phyloP scores from a whole-genome alignment of 2,329 filamentous ascomycete genomes.

The Clonostachys rosea region DNA sequence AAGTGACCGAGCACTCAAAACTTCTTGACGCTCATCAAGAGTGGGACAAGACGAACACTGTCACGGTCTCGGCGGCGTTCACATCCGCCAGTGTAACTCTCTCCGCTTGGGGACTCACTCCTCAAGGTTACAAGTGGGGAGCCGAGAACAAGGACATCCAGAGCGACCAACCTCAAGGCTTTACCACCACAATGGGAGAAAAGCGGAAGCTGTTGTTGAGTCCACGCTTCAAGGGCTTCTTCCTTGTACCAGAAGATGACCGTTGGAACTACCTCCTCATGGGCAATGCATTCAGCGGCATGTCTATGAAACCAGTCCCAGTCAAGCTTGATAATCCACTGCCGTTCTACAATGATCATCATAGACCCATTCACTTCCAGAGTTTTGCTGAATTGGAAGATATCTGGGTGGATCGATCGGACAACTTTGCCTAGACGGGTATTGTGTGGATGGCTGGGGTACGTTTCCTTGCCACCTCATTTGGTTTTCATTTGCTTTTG shows the following conservation, averaged over 20 bases:
- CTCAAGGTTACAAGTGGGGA: slow-evolving; percentile 93
- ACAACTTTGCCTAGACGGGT: slow-evolving; percentile 76
- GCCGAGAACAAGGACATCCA: slow-evolving; percentile 90
- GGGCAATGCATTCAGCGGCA: slow-evolving; percentile 78
- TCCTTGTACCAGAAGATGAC: slow-evolving; percentile 85
- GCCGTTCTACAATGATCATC: slow-evolving; percentile 87
- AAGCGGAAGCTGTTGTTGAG: slow-evolving; percentile 92
- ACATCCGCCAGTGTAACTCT: slow-evolving; percentile 95
- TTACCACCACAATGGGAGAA: slow-evolving; percentile 86
- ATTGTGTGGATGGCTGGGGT: neutral
- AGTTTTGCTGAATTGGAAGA: slow-evolving; percentile 97
- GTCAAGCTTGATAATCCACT: slow-evolving; percentile 91
- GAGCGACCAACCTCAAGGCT: slow-evolving; percentile 91
- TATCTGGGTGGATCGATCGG: slow-evolving; percentile 87
- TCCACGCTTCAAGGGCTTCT: slow-evolving; percentile 92
- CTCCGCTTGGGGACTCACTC: slow-evolving; percentile 88
- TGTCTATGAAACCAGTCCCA: slow-evolving; percentile 87
- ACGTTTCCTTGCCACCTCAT: too few relatives aligned
- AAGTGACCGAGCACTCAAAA: slow-evolving; percentile 90
- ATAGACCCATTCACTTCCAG: slow-evolving; percentile 92
- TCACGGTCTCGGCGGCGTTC: slow-evolving; percentile 94
- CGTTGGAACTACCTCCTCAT: slow-evolving; percentile 99
- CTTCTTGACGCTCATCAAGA: slow-evolving; percentile 73
- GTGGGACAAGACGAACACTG: slow-evolving; percentile 74
- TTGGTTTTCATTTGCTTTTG: too few relatives aligned